Conservation (phyloP, 2,329 filamentous ascomycete species). For the Scytalidium lignicola region DNA sequence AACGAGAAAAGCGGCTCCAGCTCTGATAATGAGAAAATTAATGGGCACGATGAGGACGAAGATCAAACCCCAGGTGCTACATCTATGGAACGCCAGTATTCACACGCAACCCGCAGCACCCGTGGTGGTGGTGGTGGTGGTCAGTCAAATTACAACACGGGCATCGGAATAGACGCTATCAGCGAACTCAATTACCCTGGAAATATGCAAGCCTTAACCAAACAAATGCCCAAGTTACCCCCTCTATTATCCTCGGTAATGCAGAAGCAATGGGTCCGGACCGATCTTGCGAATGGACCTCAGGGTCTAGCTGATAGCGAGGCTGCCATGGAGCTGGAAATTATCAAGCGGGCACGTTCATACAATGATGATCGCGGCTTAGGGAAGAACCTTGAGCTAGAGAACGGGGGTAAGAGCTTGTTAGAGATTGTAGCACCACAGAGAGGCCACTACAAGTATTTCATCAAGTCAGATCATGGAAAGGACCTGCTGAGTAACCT, state of each 20-base stretch:
- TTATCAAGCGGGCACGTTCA: constrained; percentile 20
- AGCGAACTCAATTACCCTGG: constrained; percentile 53
- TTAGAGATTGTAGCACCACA: constrained; percentile 18
- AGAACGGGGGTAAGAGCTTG: constrained; percentile 19
- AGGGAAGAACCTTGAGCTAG: constrained; percentile 25
- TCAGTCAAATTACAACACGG: constrained; percentile 43
- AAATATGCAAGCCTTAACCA: constrained; percentile 38
- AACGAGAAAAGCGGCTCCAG: constrained; percentile 38
- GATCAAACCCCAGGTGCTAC: constrained; percentile 44
- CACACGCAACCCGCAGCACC: constrained; percentile 60
- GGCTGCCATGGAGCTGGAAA: constrained; percentile 22
- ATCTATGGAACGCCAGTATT: constrained; percentile 58
- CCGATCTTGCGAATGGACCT: constrained; percentile 14
- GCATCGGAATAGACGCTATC: constrained; percentile 55
- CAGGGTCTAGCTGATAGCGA: constrained; percentile 20
- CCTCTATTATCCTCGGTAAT: constrained; percentile 19
- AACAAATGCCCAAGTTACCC: constrained; percentile 26
- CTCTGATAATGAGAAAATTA: constrained; percentile 40
- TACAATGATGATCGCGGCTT: constrained; percentile 24
- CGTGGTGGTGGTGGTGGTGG: constrained; percentile 44
- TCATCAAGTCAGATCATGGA: constrained; percentile 9
- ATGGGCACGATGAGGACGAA: constrained; percentile 44
- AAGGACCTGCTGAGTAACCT: constrained; percentile 2
- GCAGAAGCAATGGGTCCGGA: constrained; percentile 20
- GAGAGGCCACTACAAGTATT: constrained; percentile 11